These are phyloP conservation scores for barrel medic (Medicago truncatula) DNA, from an alignment of 306 rosid species.

Conservation along the genomic window DNA sequence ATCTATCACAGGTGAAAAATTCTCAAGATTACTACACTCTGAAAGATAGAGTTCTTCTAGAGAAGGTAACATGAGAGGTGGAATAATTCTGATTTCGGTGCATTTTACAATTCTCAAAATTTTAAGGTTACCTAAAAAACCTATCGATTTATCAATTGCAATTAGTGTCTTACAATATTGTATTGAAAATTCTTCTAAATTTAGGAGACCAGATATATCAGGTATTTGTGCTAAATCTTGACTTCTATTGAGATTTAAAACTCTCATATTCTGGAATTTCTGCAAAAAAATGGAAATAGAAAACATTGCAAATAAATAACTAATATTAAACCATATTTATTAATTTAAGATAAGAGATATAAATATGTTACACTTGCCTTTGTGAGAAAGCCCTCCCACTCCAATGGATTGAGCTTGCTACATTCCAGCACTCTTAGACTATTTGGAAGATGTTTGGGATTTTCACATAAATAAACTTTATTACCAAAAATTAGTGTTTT, in stretches of 20 bases:
- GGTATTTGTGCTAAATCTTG: not conserved
- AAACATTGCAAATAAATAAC: not conserved
- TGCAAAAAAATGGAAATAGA: not conserved
- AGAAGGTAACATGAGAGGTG: too few relatives aligned
- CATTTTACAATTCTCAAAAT: too few relatives aligned
- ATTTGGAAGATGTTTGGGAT: conserved; percentile 4
- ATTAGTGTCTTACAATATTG: not conserved
- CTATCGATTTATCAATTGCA: too few relatives aligned
- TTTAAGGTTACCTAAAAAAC: too few relatives aligned
- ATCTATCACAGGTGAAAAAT: too few relatives aligned
- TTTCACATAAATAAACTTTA: fast-evolving
- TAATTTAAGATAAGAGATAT: not conserved
- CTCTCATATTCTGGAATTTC: not conserved
- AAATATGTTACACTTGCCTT: not conserved
- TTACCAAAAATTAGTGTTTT: not conserved
- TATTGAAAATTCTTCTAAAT: not conserved
- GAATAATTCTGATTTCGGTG: too few relatives aligned
- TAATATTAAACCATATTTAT: not conserved
- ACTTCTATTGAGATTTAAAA: not conserved
- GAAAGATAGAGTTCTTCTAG: not conserved
- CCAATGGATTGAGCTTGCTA: not conserved
- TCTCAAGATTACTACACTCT: not conserved
- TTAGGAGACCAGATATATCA: not conserved
- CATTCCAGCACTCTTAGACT: not conserved
- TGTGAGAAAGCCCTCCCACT: not conserved